Base-by-base conservation (phyloP, 768 basidiomycete species). In the Lepiota brunneoincarnata region DNA sequence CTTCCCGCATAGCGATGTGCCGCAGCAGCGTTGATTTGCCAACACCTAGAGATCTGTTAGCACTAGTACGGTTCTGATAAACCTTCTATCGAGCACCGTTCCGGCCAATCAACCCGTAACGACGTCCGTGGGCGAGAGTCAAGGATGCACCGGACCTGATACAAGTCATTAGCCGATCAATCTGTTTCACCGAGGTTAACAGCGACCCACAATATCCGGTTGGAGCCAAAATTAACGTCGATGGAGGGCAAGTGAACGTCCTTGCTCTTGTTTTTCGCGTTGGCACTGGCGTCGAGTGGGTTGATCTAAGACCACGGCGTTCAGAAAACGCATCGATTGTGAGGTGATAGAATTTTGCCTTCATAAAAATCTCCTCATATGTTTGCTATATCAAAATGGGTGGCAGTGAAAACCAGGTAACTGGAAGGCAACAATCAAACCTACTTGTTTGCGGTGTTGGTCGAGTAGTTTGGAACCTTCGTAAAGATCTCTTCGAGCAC, bases 351-450 rank as follows among this genome's bases (percentile, higher is more conserved):
- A 17, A n/a, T 23, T 50, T 48, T 49, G 86, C 93, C 80, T 97
- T 93, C 91, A 99, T 91, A 74, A 94, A 99, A 84, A 99, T 87
- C 66, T 99, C 97, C 66, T 98, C 96, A 72, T 98, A 98, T 17
- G 87, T 83, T 89, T 98, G 93, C 87, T 98, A 62, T 35, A 59
- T 40, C 26, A 38, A 4, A 39, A 6, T 20, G 23, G 9, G 21
- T 31, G 37, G 39, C 20, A 4, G 46, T 17, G 26, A 55, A 15
- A 42, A 53, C 48, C 58, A 23, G 14, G 12, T 23, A 36, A 23
- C 34, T 42, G 40, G 28, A 51, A 35, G 31, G n/a, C 18, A 23
- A 31, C 21, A 24, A 37, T 11, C 3, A 17, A 37, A 60, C 74
- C 51, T 58, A 86, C 90, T 77, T 94, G 93, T 73, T 93, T 94